Base-by-base conservation (phyloP, 2,329 filamentous ascomycete species). In the Rhynchosporium secalis region DNA sequence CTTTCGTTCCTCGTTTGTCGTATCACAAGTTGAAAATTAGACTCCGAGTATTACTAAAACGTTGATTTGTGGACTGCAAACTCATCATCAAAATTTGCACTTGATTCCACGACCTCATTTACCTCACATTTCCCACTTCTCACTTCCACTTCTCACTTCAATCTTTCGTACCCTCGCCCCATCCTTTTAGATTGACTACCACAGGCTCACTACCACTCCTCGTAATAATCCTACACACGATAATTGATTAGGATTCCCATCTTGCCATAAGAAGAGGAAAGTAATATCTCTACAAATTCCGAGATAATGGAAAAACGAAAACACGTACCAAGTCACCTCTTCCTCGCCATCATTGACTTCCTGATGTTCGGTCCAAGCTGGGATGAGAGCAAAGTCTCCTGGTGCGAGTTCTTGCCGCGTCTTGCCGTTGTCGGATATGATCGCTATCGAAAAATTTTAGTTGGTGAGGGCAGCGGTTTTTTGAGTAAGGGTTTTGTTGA, bases 321-420 rank as follows among this genome's bases (percentile, higher is more conserved):
- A 36, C 3, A 36, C 9, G 0, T 6, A 10, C 33, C 9, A 36
- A 36, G 85, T 81, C 1, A 88, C 76, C 52, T 88, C 84, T 38
- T 83, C 80, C 48, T 86, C 83, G 1, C 81, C 81, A 43, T 89
- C 83, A 69, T 91, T 91, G 26, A 86, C 77, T 59, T 87, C 81
- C 72, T 90, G 87, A 74, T 91, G 87, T 72, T 91, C 87, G 0
- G 85, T 84, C 79, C 82, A 90, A 0, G 87, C 83, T 0, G 88
- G 88, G 12, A 91, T 82, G 60, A 90, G 80, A 3, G 86, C 87
- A 73, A 89, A 91, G 72, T 91, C 88, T 0, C 89, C 88, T 0
- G 84, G 79, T 1, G 74, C 74, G 6, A 92, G 78, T 20, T 83
- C 77, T 65, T 88, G 80, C 40, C 82, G 80, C 64, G 80, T 81